phyloP scores from a whole-genome alignment of 768 basidiomycete species.

The Cytidiella melzeri region DNA sequence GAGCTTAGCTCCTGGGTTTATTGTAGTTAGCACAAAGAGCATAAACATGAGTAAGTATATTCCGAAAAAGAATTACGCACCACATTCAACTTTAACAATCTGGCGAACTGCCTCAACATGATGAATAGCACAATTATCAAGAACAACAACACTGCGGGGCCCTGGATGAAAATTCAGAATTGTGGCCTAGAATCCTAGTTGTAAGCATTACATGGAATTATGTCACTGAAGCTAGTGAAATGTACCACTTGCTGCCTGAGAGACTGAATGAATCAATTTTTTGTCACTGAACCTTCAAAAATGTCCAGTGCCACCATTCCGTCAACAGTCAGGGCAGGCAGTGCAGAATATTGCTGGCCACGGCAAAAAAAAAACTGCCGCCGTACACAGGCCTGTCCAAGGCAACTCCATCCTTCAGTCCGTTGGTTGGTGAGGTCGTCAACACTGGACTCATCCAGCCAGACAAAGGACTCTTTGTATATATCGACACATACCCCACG shows the following conservation, averaged over 20 bases:
- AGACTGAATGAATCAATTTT: slow-evolving; percentile 27
- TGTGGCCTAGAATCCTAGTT: background rate
- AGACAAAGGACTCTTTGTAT: slow-evolving; percentile 5
- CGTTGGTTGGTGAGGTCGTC: slow-evolving; percentile 13
- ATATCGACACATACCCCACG: slow-evolving; percentile 18
- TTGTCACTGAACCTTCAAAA: too few relatives aligned
- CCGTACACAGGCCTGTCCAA: slow-evolving; percentile 10
- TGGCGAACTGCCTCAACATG: slow-evolving; percentile 30
- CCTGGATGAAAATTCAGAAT: slow-evolving; percentile 27
- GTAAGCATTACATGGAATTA: slow-evolving; percentile 27
- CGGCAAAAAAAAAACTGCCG: slow-evolving; percentile 6
- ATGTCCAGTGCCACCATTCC: too few relatives aligned
- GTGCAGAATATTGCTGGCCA: slow-evolving; percentile 12
- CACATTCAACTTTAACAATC: slow-evolving; percentile 23
- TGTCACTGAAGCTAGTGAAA: slow-evolving; percentile 14
- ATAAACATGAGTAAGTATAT: slow-evolving; percentile 2
- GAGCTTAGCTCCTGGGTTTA: slow-evolving; percentile 14
- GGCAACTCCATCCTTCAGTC: too few relatives aligned
- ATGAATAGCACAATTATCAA: slow-evolving; percentile 38
- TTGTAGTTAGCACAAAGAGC: background rate
- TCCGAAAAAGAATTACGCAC: too few relatives aligned
- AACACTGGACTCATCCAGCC: slow-evolving; percentile 15
- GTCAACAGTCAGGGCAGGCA: slow-evolving; percentile 13
- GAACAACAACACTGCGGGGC: slow-evolving; percentile 29
- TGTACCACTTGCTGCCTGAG: slow-evolving; percentile 19